Percentiles rank a stretch among this genome's conserved stretches.
These are phyloP conservation scores for Podospora didyma DNA, from an alignment of 495 filamentous ascomycete genomes.

Conservation along the genomic window DNA sequence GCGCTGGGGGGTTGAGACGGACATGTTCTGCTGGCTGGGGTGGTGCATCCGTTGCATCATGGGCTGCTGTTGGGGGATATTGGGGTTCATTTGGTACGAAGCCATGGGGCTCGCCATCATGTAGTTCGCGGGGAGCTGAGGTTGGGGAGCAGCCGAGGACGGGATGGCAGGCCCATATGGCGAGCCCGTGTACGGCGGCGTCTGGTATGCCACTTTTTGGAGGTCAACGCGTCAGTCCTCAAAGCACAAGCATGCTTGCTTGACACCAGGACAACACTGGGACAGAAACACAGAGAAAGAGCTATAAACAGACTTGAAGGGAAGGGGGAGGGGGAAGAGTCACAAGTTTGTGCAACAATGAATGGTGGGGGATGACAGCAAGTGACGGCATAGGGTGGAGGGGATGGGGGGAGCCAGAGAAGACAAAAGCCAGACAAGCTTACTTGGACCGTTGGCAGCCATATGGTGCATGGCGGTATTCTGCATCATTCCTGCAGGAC, in stretches of 20 bases:
- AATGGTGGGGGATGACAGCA: not conserved
- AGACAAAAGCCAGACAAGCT: constrained; percentile 16
- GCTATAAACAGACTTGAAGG: not conserved
- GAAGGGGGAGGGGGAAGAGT: too few species aligned
- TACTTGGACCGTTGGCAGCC: constrained; percentile 49
- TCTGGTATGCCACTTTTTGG: constrained; percentile 48
- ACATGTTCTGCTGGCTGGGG: constrained; percentile 37
- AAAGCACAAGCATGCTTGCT: not conserved
- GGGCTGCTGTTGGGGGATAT: constrained; percentile 35
- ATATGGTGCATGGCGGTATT: constrained; percentile 49
- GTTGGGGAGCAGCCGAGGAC: constrained; percentile 38
- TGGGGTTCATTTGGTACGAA: constrained; percentile 35
- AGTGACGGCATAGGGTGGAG: not conserved
- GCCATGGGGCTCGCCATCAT: constrained; percentile 42
- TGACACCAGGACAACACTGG: not conserved
- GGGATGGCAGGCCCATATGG: constrained; percentile 44
- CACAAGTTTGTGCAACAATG: too few species aligned
- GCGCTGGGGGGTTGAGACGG: constrained; percentile 38
- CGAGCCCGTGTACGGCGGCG: constrained; percentile 47
- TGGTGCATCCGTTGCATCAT: constrained; percentile 46
- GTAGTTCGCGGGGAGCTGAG: constrained; percentile 46
- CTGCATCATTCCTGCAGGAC: constrained; percentile 52
- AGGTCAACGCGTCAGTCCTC: not conserved
- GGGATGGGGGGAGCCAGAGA: constrained; percentile 1
- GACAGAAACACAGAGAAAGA: not conserved